These are phyloP conservation scores for Eucalyptus leucophloia DNA, from an alignment of 345 rosid genomes.

Conservation along the genomic window DNA sequence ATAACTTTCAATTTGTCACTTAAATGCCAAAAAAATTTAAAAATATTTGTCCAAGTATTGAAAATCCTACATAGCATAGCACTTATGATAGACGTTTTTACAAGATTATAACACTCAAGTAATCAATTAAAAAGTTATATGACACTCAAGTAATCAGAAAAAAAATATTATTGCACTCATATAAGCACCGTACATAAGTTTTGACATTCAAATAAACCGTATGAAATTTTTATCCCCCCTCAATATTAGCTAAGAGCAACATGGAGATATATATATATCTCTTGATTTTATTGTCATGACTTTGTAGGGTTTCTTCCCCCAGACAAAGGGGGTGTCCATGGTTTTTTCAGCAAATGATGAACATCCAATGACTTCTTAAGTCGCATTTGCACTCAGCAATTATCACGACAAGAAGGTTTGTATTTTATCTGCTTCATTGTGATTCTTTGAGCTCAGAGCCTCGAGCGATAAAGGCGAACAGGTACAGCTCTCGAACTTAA, in stretches of 20 bases:
- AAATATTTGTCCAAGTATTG: too few species aligned
- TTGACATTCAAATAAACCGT: too few species aligned
- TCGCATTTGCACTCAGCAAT: background rate
- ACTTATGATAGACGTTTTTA: too few species aligned
- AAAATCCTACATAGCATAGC: background rate
- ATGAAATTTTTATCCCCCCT: too few species aligned
- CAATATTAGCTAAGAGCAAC: background rate
- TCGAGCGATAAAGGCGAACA: background rate
- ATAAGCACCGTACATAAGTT: too few species aligned
- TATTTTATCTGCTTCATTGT: background rate
- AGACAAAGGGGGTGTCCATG: background rate
- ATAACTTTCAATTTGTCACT: too few species aligned
- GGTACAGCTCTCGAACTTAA: background rate
- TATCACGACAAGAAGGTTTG: background rate
- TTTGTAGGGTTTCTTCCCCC: background rate
- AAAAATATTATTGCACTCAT: background rate
- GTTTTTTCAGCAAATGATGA: background rate
- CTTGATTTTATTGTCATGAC: background rate
- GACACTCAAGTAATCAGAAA: background rate
- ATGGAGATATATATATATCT: background rate
- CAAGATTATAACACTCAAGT: background rate
- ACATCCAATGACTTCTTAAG: background rate
- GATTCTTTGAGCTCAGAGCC: background rate
- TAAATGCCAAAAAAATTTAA: accelerated
- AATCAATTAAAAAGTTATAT: background rate